A percentile compares a stretch with the other conserved stretches of the same genome.
Evolutionary conservation across 2,329 filamentous ascomycete species (phyloP).

Genomic region (Fusarium ambrosium): DNA sequence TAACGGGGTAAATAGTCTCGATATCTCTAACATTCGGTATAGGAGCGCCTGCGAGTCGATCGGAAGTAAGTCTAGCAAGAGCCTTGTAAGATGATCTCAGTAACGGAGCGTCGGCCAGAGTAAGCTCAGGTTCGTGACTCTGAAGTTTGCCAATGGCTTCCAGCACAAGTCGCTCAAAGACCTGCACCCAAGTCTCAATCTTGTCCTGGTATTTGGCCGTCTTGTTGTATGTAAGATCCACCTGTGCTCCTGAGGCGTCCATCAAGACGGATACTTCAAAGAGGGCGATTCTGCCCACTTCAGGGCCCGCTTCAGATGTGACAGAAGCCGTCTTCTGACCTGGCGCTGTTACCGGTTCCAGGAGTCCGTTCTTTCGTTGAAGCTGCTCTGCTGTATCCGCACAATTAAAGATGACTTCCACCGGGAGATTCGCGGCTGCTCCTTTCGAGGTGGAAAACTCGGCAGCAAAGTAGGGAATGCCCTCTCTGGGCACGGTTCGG

Average conservation of each 20-base stretch:
- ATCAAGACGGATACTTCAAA: conserved; percentile 66
- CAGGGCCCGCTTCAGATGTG: conserved; percentile 59
- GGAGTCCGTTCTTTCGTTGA: conserved; percentile 61
- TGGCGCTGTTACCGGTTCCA: conserved; percentile 61
- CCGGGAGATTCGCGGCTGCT: conserved; percentile 58
- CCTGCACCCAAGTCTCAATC: conserved; percentile 62
- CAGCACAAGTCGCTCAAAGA: conserved; percentile 61
- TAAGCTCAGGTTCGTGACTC: conserved; percentile 61
- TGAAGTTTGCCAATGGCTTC: conserved; percentile 59
- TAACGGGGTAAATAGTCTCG: conserved; percentile 64
- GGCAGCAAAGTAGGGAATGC: conserved; percentile 64
- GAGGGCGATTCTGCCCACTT: conserved; percentile 63
- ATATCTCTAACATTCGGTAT: conserved; percentile 60
- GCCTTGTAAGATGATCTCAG: conserved; percentile 63
- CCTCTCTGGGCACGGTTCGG: conserved; percentile 58
- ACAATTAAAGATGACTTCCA: conserved; percentile 72
- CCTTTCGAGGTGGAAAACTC: conserved; percentile 55
- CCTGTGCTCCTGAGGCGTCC: conserved; percentile 57
- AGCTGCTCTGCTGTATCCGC: conserved; percentile 64
- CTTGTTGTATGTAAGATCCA: conserved; percentile 62
- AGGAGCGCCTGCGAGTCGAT: conserved; percentile 57
- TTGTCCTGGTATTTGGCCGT: conserved; percentile 57
- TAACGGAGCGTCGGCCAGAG: conserved; percentile 63
- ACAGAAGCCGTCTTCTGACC: conserved; percentile 55
- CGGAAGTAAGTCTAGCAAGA: conserved; percentile 59